Evolutionary conservation across 345 rosid species (phyloP).

Genomic region (Sonneratia caseolaris): DNA sequence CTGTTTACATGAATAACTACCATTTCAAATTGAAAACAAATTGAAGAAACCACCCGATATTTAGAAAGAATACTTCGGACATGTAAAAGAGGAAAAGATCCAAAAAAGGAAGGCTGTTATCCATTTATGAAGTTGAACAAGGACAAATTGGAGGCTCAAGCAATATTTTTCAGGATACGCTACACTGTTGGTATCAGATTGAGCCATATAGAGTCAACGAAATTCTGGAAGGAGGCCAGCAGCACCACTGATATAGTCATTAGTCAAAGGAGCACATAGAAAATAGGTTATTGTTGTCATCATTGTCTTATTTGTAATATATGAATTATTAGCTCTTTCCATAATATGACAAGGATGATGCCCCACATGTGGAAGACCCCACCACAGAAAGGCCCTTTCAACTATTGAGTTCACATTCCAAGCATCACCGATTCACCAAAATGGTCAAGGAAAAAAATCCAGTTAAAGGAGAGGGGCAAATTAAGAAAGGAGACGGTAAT

Average conservation of each 20-base stretch:
- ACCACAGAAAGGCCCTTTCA: background rate
- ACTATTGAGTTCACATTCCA: background rate
- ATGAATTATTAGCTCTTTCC: background rate
- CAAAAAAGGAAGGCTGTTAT: background rate
- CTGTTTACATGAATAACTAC: background rate
- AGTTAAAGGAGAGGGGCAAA: background rate
- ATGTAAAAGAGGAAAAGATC: constrained; percentile 2
- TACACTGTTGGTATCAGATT: background rate
- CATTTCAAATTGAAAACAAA: background rate
- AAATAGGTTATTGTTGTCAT: background rate
- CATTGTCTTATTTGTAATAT: background rate
- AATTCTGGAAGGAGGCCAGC: background rate
- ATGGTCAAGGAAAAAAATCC: background rate
- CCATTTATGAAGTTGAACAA: background rate
- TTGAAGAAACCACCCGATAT: background rate
- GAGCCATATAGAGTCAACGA: background rate
- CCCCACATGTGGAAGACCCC: background rate
- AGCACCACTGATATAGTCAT: background rate
- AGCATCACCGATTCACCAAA: background rate
- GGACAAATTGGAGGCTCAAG: background rate
- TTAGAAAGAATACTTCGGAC: background rate
- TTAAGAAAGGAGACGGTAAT: background rate
- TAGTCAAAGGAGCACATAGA: background rate
- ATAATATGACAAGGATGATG: background rate
- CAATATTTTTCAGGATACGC: background rate